A percentile compares a stretch with the other conserved stretches of the same genome.
Evolutionary conservation across 2,329 filamentous ascomycete genomes (phyloP).

Genomic region (Penicillium sp.): DNA sequence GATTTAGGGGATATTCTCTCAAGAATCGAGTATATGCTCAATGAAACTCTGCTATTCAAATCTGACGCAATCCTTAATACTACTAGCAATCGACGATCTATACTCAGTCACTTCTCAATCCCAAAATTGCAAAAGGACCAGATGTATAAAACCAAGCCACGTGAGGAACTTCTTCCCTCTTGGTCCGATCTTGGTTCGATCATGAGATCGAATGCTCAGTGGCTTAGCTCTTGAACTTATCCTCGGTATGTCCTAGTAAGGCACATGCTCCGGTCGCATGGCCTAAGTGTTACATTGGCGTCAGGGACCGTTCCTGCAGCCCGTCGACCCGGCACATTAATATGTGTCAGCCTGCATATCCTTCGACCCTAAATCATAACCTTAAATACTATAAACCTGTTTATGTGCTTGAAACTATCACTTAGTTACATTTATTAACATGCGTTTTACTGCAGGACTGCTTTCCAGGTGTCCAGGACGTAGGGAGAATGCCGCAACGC

Average conservation of each 20-base stretch:
- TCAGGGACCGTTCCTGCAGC: conserved; percentile 16
- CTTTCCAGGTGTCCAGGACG: neutral
- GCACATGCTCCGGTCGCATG: conserved; percentile 21
- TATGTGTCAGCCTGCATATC: neutral
- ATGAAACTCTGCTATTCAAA: neutral
- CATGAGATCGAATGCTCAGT: neutral
- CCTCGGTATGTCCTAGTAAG: neutral
- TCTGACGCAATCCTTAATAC: neutral
- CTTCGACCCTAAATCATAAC: neutral
- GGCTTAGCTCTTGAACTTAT: neutral
- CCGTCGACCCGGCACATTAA: neutral
- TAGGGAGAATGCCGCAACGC: neutral
- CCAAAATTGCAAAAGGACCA: neutral
- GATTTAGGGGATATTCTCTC: too few relatives aligned
- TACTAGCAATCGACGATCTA: too few relatives aligned
- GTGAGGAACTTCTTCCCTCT: neutral
- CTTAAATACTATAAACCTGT: neutral
- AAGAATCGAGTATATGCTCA: neutral
- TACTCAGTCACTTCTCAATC: neutral
- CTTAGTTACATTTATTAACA: neutral
- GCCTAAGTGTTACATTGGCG: conserved; percentile 18
- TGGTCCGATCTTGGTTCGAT: neutral
- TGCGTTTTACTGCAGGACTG: neutral
- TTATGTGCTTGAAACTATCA: neutral
- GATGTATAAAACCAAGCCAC: neutral